Conservation (phyloP, 441 rosid genomes). For the Monsonia emarginata region DNA sequence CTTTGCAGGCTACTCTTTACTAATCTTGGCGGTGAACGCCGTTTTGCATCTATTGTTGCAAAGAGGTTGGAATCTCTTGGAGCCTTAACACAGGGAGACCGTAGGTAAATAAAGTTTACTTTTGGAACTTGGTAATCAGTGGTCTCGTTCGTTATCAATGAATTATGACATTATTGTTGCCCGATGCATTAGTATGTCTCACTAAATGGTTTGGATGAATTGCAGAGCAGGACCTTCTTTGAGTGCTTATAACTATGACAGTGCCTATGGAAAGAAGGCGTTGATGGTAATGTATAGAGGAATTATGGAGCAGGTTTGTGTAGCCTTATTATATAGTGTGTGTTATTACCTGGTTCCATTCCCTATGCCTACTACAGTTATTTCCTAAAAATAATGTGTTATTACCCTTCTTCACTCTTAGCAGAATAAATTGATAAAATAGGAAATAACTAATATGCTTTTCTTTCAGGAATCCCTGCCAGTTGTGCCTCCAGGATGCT, state of each 20-base stretch:
- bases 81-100: slow-evolving; percentile 96
- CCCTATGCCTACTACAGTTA: no score
- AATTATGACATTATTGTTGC: background rate
- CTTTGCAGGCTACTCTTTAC: slow-evolving; percentile 67
- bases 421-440: slow-evolving; percentile 7
- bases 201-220: slow-evolving; percentile 21
- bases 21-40: slow-evolving; percentile 96
- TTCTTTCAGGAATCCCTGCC: slow-evolving; percentile 76
- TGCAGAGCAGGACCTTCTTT: slow-evolving; percentile 89
- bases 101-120: slow-evolving; percentile 46
- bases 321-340: no score
- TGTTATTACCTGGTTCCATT: no score
- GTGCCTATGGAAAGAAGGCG: slow-evolving; percentile 83
- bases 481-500: slow-evolving; percentile 93
- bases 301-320: slow-evolving; percentile 81
- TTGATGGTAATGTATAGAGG: slow-evolving; percentile 93
- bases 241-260: slow-evolving; percentile 96
- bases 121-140: background rate
- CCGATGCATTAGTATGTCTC: slow-evolving; percentile 16
- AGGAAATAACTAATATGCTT: slow-evolving; percentile 23
- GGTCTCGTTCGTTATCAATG: background rate
- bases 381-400: no score
- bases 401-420: slow-evolving; percentile 8
- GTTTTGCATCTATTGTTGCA: slow-evolving; percentile 98
- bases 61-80: slow-evolving; percentile 95